Evolutionary conservation across 1,284 basidiomycete species (phyloP), one percentile per base, ranked within the genome.

Genomic region (Coniferiporia sulphurascens): DNA sequence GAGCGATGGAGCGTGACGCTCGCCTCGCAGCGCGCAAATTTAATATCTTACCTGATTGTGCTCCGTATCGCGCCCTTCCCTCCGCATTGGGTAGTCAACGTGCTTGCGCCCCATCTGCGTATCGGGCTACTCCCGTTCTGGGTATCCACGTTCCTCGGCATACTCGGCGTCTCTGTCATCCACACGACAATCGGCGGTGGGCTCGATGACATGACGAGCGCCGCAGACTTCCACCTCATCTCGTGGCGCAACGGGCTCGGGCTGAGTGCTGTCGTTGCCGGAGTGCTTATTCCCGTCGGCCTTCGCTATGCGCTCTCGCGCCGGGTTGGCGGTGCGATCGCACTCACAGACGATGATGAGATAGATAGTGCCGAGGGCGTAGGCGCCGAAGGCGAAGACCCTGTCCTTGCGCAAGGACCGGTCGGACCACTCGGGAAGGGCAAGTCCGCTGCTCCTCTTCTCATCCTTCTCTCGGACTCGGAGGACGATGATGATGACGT

Each of bases 31-130:
- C 82, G 82, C 61, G 85, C 87, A 65, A 91, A 95, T 73, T 77
- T 95, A 70, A 78, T 95, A 21, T 87, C 89, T 21, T 97, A 96
- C 73, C 83, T 98, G 64, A 91, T 98, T 71, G 86, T 98, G 19
- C 78, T 97, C 36, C 87, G 93, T 59, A 98, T 99, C 68, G 91
- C 95, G 12, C 96, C 96, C 0, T 81, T 98, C 15, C 96, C 96
- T 2, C 96, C 96, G 3, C 96, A 99, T 70, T 97, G 95, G 94
- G 86, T 96, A 55, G 87, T 98, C 66, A 98, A 98, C 73, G 82
- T 98, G 58, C 77, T 98, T 13, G 89, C 93, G 56, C 96, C 96
- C 0, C 96, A 99, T 69, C 83, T 99, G 13, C 93, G 94, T 19
- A 96, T 99, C 64, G 81, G 84, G 2, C 73, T 95, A 54, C 71